These are phyloP conservation scores for Vaccinium darrowii DNA, from an alignment of 148 eudicot species.

Conservation along the genomic window DNA sequence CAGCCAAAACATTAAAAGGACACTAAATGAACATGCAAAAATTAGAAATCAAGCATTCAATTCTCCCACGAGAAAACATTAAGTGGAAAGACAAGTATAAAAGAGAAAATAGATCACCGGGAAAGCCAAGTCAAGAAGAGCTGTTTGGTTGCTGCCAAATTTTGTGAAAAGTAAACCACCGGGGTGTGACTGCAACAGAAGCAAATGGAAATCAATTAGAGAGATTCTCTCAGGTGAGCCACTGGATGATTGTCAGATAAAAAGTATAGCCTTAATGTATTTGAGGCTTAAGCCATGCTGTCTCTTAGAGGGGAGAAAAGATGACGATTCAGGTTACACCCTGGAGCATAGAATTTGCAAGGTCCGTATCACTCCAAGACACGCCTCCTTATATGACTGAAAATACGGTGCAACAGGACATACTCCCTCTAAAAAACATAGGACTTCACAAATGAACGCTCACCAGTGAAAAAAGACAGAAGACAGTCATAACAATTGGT, in stretches of 20 bases:
- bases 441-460: not conserved
- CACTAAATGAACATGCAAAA: not conserved
- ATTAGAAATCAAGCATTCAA: constrained; percentile 4
- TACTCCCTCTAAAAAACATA: not conserved
- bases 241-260: too few species aligned
- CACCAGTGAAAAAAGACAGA: not conserved
- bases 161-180: constrained; percentile 89
- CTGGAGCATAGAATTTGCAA: not conserved
- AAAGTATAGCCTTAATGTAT: not conserved
- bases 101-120: constrained; percentile 50
- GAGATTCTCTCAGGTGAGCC: constrained; percentile 9
- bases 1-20: not conserved
- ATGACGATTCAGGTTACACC: not conserved
- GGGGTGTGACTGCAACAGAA: constrained; percentile 71
- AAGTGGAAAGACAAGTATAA: constrained; percentile 3
- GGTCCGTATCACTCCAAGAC: not conserved
- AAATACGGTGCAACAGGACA: not conserved
- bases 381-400: not conserved
- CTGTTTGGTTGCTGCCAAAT: constrained; percentile 89
- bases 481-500: not conserved
- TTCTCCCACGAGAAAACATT: constrained; percentile 7
- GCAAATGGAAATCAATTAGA: constrained; percentile 12
- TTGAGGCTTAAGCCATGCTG: not conserved
- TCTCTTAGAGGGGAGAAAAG: not conserved
- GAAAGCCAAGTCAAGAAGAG: constrained; percentile 85